Evolutionary conservation across 345 rosid genomes (phyloP), one percentile per base, ranked within the genome.

Genomic region (Hirschfeldia incana): DNA sequence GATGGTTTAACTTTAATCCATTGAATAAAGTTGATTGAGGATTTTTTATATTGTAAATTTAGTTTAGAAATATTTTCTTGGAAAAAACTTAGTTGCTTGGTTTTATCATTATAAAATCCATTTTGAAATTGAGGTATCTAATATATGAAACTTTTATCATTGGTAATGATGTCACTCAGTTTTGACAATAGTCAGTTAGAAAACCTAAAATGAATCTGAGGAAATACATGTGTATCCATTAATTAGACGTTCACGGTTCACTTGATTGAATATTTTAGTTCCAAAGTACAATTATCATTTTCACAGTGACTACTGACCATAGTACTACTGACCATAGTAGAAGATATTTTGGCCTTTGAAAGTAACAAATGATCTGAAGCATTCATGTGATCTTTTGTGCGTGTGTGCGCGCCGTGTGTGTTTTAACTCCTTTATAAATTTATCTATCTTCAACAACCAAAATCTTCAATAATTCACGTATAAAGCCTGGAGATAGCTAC

Each of bases 241-340:
- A 60, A 15, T n/a, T 68, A 73, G 58, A 73, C 78, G 46, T 67
- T 73, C 74, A 79, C 16, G 44, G 69, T 67, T 46, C 70, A 73
- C 70, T 67, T 33, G 74, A 73, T 73, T 79, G 12, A 42, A 68
- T 73, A 46, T 73, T 73, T 60, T 73, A 68, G 63, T 44, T n/a
- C 58, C 46, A 49, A 46, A 79, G 74, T 79, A 61, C 74, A 79
- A 73, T 68, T 73, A 68, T 73, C 49, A 51, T 27, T 73, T 73
- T 79, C 67, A 67, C 78, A 30, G 64, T 46, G 74, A 36, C 65
- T 67, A 49, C 15, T 46, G 44, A 15, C 73, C 69, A 59, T n/a
- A n/a, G n/a, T n/a, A n/a, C n/a, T n/a, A n/a, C n/a, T n/a, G n/a
- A n/a, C n/a, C n/a, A n/a, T 46, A 49, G 44, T 73, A 73, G 4